A percentile compares a stretch with the other conserved stretches of the same genome.
phyloP scores from a whole-genome alignment of 2,329 filamentous ascomycete genomes.

The Zasmidium citrigriseum region DNA sequence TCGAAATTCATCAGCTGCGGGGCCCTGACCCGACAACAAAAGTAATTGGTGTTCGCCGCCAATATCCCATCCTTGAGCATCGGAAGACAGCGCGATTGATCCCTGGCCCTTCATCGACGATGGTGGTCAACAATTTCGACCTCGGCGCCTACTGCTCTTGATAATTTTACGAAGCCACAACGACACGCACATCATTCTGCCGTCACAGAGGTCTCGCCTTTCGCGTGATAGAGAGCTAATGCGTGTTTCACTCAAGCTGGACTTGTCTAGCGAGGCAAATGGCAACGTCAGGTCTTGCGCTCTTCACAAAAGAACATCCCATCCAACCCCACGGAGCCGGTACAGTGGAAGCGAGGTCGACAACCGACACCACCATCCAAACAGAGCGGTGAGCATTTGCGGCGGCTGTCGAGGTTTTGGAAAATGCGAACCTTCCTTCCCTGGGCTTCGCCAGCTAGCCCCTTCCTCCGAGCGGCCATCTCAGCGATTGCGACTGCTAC shows the following conservation, averaged over 20 bases:
- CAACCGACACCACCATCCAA: background rate
- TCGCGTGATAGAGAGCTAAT: background rate
- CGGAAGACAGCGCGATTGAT: background rate
- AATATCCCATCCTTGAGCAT: background rate
- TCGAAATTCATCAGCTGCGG: background rate
- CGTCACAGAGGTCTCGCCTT: background rate
- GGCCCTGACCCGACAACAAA: background rate
- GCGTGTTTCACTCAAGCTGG: background rate
- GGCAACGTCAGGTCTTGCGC: background rate
- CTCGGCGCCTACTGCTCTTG: background rate
- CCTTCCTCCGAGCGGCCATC: background rate
- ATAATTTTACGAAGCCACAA: too few species aligned
- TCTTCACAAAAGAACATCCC: background rate
- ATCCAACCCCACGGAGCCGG: background rate
- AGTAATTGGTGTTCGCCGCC: background rate
- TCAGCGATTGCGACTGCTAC: background rate
- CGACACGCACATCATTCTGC: background rate
- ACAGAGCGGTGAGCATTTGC: background rate
- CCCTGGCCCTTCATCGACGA: background rate
- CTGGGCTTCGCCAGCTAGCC: background rate
- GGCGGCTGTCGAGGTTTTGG: background rate
- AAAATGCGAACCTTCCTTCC: background rate
- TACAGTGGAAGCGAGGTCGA: background rate
- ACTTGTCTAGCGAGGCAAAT: background rate
- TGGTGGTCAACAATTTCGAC: background rate